These are phyloP conservation scores for Massariosphaeria phaeospora DNA, from an alignment of 495 filamentous ascomycete species.

Conservation along the genomic window DNA sequence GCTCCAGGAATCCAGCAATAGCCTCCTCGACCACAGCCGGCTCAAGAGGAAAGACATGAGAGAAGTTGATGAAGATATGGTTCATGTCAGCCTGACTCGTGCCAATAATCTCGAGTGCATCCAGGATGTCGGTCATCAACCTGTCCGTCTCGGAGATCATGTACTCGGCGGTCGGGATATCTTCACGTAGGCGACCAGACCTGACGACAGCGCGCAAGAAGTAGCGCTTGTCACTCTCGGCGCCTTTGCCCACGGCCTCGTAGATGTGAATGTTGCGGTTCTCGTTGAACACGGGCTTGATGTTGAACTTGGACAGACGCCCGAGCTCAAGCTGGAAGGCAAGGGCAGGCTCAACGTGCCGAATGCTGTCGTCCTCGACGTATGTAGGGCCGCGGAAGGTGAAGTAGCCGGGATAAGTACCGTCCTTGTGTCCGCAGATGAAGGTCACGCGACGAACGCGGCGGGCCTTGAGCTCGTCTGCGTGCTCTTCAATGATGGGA, in stretches of 20 bases:
- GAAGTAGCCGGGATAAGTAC: conserved; percentile 93
- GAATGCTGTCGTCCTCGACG: conserved; percentile 87
- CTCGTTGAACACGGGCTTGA: conserved; percentile 96
- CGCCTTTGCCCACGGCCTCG: conserved; percentile 88
- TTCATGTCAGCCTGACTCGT: conserved; percentile 99
- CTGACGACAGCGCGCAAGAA: conserved; percentile 93
- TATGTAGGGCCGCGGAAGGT: conserved; percentile 93
- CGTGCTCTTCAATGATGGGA: conserved; percentile 70
- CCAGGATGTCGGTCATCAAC: conserved; percentile 94
- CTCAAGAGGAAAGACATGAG: conserved; percentile 84
- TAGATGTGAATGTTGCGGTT: conserved; percentile 99
- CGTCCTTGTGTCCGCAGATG: conserved; percentile 91
- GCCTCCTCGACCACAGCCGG: conserved; percentile 91
- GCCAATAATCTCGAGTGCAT: conserved; percentile 95
- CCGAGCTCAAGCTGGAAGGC: conserved; percentile 97
- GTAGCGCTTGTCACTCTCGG: conserved; percentile 94
- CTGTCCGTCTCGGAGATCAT: conserved; percentile 95
- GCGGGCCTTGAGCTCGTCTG: conserved; percentile 73
- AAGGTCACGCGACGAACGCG: conserved; percentile 87
- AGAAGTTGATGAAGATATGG: conserved; percentile 99
- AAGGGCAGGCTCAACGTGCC: conserved; percentile 91
- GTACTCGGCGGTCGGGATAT: conserved; percentile 96
- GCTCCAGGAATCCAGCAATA: conserved; percentile 88
- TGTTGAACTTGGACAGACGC: conserved; percentile 91
- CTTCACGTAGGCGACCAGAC: conserved; percentile 86